Evolutionary conservation across 176 grass and related monocot genomes (phyloP).

Genomic region (Avena atlantica): DNA sequence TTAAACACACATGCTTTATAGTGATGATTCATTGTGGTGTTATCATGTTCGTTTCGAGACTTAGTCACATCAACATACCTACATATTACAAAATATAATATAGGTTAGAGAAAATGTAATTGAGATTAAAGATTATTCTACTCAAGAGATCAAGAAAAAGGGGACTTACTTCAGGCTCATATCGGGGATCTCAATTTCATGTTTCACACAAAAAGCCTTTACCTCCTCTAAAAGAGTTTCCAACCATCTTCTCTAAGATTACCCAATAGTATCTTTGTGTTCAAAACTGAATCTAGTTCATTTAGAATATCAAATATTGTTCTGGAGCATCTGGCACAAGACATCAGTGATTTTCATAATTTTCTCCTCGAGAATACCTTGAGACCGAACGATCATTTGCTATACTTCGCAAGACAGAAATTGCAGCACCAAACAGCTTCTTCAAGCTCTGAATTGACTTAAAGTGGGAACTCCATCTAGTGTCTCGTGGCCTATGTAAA

Average conservation of each 20-base stretch:
- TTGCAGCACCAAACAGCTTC: neutral
- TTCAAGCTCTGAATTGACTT: neutral
- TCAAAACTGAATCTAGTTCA: conserved; percentile 5
- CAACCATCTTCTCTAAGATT: conserved; percentile 1
- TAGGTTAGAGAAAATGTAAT: too few relatives aligned
- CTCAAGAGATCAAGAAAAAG: neutral
- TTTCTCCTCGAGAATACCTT: too few relatives aligned
- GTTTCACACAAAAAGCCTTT: neutral
- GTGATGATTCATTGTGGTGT: too few relatives aligned
- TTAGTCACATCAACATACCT: too few relatives aligned
- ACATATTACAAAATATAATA: too few relatives aligned
- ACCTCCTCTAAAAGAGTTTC: neutral
- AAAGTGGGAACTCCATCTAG: too few relatives aligned
- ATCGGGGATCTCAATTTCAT: conserved; percentile 6
- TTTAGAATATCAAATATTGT: neutral
- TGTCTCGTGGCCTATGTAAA: too few relatives aligned
- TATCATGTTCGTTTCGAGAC: too few relatives aligned
- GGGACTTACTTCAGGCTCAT: neutral
- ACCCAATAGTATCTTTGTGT: neutral
- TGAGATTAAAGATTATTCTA: neutral
- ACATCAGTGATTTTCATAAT: too few relatives aligned
- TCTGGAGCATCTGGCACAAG: too few relatives aligned
- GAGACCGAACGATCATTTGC: neutral
- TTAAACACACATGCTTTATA: too few relatives aligned
- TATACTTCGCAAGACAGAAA: neutral